Evolutionary conservation across 1,284 basidiomycete genomes (phyloP), one percentile per base, ranked within the genome.

Genomic region (Tilletiaria anomala): DNA sequence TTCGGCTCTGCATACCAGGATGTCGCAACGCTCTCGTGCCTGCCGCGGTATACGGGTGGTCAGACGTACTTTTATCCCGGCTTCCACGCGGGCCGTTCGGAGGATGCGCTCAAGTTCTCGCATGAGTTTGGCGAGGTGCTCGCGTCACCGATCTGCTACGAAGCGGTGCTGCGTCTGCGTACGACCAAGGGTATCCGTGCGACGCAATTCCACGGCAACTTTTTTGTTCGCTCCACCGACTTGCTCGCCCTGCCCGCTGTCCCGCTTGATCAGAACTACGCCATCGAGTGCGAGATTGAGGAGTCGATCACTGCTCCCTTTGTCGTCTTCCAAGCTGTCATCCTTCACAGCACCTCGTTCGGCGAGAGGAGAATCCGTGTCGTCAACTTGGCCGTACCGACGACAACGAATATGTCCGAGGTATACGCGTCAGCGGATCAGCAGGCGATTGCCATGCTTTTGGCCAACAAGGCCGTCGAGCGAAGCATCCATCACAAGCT

Each of bases 151-250:
- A 86, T 97, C 63, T 89, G 88, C 75, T 74, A 94, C 53, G 93
- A 97, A 69, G 91, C 88, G 14, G 86, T 99, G 45, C 89, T 94
- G 75, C 84, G 93, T 68, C 84, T 97, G 24, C 86, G 93, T 51
- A 88, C 89, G 20, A 43, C 58, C 39, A 22, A 58, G 80, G 84
- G 89, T 45, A 73, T 99, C 43, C 82, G 93, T 45, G 88, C 96
- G 81, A 81, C 87, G 4, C 85, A 86, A 1, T 99, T 94, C 82
- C 88, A 97, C 61, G 93, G 93, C 55, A 97, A 97, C 74, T 97
- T 97, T 73, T 97, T 99, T 68, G 88, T 96, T 40, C 81, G 93
- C 39, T 94, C 89, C 10, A 96, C 91, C 23, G 93, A 99, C 71
- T 75, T 97, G 24, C 76, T 97, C 23, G 88, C 91, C 3, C 82